A percentile compares a stretch with the other conserved stretches of the same genome.
phyloP scores from a whole-genome alignment of 1,284 basidiomycete genomes.

The Gomphus sp. region DNA sequence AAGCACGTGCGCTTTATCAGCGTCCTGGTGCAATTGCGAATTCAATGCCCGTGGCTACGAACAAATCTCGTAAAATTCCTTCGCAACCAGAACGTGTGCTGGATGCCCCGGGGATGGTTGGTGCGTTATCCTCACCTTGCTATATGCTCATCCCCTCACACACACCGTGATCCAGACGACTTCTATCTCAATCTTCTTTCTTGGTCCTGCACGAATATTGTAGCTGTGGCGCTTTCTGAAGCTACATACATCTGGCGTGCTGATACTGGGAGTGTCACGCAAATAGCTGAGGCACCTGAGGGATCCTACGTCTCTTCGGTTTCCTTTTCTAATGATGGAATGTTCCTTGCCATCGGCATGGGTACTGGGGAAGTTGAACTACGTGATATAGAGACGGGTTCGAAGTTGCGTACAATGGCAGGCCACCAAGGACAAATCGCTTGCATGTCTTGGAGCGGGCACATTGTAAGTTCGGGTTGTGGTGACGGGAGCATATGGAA shows the following conservation, averaged over 20 bases:
- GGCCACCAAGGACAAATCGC: slow-evolving; percentile 80
- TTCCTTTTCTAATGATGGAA: slow-evolving; percentile 83
- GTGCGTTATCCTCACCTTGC: not conserved
- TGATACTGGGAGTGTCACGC: slow-evolving; percentile 75
- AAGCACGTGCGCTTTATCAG: slow-evolving; percentile 62
- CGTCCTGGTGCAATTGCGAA: slow-evolving; percentile 55
- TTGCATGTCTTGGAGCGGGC: slow-evolving; percentile 77
- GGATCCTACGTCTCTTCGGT: slow-evolving; percentile 71
- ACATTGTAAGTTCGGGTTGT: slow-evolving; percentile 82
- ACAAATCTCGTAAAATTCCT: slow-evolving; percentile 70
- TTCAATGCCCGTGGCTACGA: slow-evolving; percentile 43
- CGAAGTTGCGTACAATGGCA: slow-evolving; percentile 80
- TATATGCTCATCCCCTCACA: not conserved
- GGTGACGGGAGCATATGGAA: slow-evolving; percentile 90
- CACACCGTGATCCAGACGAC: slow-evolving; percentile 48
- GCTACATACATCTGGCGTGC: slow-evolving; percentile 91
- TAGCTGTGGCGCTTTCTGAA: slow-evolving; percentile 82
- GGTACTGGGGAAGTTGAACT: slow-evolving; percentile 87
- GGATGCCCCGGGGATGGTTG: slow-evolving; percentile 86
- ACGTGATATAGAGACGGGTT: slow-evolving; percentile 84
- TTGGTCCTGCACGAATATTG: slow-evolving; percentile 82
- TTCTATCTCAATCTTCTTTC: slow-evolving; percentile 94
- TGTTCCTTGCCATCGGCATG: slow-evolving; percentile 80
- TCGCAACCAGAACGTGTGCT: slow-evolving; percentile 85
- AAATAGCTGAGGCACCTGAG: slow-evolving; percentile 68